Base-by-base conservation (phyloP, 305 asterid genomes). In the Nicotiana rustica region DNA sequence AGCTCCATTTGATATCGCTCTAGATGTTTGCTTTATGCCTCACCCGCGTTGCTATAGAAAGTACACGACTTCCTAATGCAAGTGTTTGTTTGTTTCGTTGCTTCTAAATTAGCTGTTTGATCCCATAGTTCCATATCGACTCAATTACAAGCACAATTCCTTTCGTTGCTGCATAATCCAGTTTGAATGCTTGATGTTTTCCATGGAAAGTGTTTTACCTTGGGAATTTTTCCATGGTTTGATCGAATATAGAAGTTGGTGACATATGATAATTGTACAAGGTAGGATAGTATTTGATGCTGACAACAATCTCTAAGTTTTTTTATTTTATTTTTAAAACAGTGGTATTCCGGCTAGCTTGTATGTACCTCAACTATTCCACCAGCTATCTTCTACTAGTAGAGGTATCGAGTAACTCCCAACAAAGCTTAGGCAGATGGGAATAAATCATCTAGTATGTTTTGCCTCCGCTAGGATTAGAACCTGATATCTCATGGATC, bases 1-100 rank as follows among this genome's bases (percentile, higher is more conserved):
- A 91, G 62, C 41, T 81, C 56, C 55, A 52, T 25, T 41, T 81
- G 66, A 29, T 66, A 15, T 36, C 38, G 49, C 77, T 79, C n/a
- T 64, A 79, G 38, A 64, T 62, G 77, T 69, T 38, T 38, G 77
- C 15, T 38, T 69, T 69, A 18, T 36, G 76, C 29, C 55, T 68
- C 17, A 21, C 35, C 4, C n/a, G 52, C 19, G 57, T 69, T 25
- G 36, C 15, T 7, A 17, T 69, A 69, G 33, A 69, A 38, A 38
- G 10, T 18, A 60, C 41, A 71, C 41, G 36, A 70, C 38, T 49
- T 73, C 25, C 41, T 17, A 49, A 7, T 73, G 79, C 79, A 47
- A 73, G 62, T 49, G 79, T 14, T 41, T 70, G 10, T 68, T 52
- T 68, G 19, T n/a, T 9, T 38, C 8, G n/a, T 68, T n/a, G 17